A percentile compares a stretch with the other conserved stretches of the same genome.
Conservation (phyloP, 78 protist species). For the Planoprotostelium fungivorum region DNA sequence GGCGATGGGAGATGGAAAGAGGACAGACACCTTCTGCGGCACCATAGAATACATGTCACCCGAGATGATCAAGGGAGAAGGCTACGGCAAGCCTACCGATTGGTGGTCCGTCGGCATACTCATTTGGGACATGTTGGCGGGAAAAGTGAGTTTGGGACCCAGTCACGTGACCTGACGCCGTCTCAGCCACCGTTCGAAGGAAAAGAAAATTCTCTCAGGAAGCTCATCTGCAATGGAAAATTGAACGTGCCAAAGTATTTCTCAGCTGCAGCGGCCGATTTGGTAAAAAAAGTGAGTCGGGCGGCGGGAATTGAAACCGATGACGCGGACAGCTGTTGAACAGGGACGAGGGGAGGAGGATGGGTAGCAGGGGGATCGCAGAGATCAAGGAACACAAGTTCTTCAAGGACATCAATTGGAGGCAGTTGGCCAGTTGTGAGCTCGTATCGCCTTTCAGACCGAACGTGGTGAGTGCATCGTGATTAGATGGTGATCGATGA, state of each 20-base stretch:
- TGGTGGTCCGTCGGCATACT: conserved; percentile 92
- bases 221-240: conserved; percentile 22
- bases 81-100: conserved; percentile 38
- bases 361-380: background rate
- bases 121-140: conserved; percentile 81
- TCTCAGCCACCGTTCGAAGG: background rate
- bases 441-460: conserved; percentile 43
- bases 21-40: conserved; percentile 23
- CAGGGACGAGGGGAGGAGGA: background rate
- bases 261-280: conserved; percentile 15
- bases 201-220: background rate
- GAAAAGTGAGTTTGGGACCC: conserved; percentile 13
- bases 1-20: conserved; percentile 16
- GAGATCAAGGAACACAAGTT: conserved; percentile 19
- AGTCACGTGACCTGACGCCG: background rate
- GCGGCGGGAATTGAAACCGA: background rate
- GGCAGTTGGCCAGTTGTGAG: conserved; percentile 14
- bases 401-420: conserved; percentile 50
- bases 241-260: conserved; percentile 31
- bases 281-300: background rate
- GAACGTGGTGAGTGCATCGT: background rate
- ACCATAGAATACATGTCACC: conserved; percentile 58
- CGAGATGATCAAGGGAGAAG: conserved; percentile 33
- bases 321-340: background rate
- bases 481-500: background rate